A percentile compares a stretch with the other conserved stretches of the same genome.
Conservation (phyloP, 2,329 filamentous ascomycete genomes). For the Leptographium galeiforme region DNA sequence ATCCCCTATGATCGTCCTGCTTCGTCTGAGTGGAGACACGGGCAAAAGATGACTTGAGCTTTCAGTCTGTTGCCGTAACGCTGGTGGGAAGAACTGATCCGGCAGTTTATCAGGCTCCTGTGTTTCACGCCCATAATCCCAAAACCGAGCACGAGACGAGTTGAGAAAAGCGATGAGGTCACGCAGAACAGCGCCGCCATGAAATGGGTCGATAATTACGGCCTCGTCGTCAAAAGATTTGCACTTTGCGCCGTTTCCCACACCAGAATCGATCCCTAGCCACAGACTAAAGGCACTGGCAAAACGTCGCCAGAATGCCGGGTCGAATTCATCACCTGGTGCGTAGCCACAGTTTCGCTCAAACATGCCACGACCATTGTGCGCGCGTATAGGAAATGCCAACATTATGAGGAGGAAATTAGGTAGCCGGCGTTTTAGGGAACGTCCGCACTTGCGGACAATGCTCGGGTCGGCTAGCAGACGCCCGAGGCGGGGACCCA, state of each 20-base stretch:
- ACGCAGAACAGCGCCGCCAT: background rate
- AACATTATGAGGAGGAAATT: conserved; percentile 1
- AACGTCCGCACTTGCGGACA: background rate
- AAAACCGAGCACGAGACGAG: background rate
- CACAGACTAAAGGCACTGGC: background rate
- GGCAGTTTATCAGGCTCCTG: background rate
- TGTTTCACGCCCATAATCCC: background rate
- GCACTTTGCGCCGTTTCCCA: background rate
- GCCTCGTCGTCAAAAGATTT: background rate
- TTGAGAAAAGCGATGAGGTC: background rate
- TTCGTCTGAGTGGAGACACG: background rate
- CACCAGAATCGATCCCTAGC: background rate
- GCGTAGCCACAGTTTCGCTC: background rate
- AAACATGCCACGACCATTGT: background rate
- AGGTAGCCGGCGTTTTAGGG: conserved; percentile 1
- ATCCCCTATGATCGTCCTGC: background rate
- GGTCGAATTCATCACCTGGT: conserved; percentile 1
- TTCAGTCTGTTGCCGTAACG: background rate
- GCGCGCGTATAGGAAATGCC: background rate
- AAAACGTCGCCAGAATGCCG: conserved; percentile 2
- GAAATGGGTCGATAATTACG: background rate
- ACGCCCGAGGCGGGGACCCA: background rate
- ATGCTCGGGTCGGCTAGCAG: background rate
- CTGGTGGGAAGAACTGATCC: background rate
- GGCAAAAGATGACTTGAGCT: too few species aligned